Conservation (phyloP, 2,329 filamentous ascomycete species). For the Fusarium sp. region DNA sequence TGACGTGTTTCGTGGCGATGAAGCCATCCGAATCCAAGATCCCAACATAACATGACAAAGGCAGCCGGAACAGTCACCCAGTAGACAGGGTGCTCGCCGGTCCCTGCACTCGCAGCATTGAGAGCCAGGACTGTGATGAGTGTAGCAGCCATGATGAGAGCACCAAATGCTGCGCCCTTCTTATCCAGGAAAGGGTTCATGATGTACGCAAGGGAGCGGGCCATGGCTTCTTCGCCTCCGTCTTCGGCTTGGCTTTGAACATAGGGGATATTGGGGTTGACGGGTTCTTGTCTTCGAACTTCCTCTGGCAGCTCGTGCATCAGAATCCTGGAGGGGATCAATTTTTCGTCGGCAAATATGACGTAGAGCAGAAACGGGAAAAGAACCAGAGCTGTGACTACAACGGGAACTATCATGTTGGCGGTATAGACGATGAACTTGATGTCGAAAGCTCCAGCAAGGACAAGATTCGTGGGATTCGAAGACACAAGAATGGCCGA, state of each 20-base stretch:
- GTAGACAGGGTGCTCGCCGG: slow-evolving; percentile 69
- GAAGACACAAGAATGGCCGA: slow-evolving; percentile 83
- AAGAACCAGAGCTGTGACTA: slow-evolving; percentile 75
- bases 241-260: slow-evolving; percentile 68
- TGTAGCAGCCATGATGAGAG: slow-evolving; percentile 74
- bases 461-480: slow-evolving; percentile 81
- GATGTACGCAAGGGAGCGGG: slow-evolving; percentile 76
- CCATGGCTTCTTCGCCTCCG: slow-evolving; percentile 63
- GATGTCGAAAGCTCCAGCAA: slow-evolving; percentile 79
- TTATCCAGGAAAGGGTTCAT: slow-evolving; percentile 82
- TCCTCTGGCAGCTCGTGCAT: slow-evolving; percentile 76
- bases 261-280: slow-evolving; percentile 80
- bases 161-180: slow-evolving; percentile 73
- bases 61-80: slow-evolving; percentile 79
- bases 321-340: slow-evolving; percentile 75
- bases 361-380: slow-evolving; percentile 79
- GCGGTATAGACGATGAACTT: slow-evolving; percentile 80
- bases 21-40: slow-evolving; percentile 73
- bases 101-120: slow-evolving; percentile 70
- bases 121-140: slow-evolving; percentile 74
- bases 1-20: slow-evolving; percentile 72
- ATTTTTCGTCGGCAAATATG: slow-evolving; percentile 72
- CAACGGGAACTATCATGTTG: slow-evolving; percentile 81
- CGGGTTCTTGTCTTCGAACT: slow-evolving; percentile 66
- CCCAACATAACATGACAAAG: slow-evolving; percentile 76